These are phyloP conservation scores for Scalesia atractyloides DNA, from an alignment of 129 eudicot genomes.

Conservation along the genomic window DNA sequence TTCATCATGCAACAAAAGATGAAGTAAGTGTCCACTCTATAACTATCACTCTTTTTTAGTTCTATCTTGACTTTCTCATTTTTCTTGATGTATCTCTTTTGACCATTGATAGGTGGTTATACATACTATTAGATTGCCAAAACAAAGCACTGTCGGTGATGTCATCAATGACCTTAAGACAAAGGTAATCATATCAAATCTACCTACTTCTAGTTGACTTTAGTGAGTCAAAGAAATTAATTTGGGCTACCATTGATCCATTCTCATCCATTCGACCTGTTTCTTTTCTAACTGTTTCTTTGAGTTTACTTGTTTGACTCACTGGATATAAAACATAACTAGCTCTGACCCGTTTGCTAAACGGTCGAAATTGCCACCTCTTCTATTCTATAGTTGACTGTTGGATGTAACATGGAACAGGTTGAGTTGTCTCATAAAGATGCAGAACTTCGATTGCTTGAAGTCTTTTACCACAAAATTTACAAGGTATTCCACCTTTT, in stretches of 20 bases:
- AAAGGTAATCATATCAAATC: slow-evolving; percentile 44
- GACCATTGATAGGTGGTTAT: slow-evolving; percentile 54
- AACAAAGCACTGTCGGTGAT: slow-evolving; percentile 88
- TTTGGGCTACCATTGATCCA: not conserved
- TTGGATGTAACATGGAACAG: slow-evolving; percentile 37
- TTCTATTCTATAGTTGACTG: slow-evolving; percentile 2
- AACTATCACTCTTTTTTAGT: not conserved
- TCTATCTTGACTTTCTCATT: not conserved
- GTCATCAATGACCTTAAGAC: slow-evolving; percentile 73
- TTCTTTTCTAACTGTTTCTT: not conserved
- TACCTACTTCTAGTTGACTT: slow-evolving; percentile 1
- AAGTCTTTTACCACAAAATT: slow-evolving; percentile 87
- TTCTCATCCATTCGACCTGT: not conserved
- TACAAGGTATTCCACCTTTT: slow-evolving; percentile 62
- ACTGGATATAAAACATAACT: not conserved
- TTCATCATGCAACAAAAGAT: slow-evolving; percentile 77
- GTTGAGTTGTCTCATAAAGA: slow-evolving; percentile 77
- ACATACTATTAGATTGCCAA: slow-evolving; percentile 77
- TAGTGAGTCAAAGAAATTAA: not conserved
- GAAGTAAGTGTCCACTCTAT: slow-evolving; percentile 54
- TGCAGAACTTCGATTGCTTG: slow-evolving; percentile 86
- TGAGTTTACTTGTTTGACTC: not conserved
- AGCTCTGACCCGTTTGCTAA: not conserved
- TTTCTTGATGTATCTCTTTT: slow-evolving; percentile 14
- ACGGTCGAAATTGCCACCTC: not conserved